Evolutionary conservation across 1,139 yeast species (phyloP).

Genomic region (Chernovozyma sophiae-reginae): DNA sequence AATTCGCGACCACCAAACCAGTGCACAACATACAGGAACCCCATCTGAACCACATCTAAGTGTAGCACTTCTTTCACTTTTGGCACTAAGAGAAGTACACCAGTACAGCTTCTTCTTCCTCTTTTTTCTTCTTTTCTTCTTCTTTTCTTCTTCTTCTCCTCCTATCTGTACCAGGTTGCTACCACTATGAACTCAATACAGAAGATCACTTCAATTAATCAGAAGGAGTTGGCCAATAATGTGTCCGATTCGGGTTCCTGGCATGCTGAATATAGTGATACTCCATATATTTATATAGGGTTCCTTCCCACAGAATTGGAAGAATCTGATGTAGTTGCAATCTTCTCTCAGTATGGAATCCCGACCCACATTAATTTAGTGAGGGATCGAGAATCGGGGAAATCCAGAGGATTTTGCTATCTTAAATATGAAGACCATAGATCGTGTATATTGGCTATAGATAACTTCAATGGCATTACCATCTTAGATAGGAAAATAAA

Average conservation of each 20-base stretch:
- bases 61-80: too few relatives aligned
- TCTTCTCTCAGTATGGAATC: slow-evolving; percentile 87
- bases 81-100: too few relatives aligned
- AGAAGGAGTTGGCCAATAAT: slow-evolving; percentile 61
- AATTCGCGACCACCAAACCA: too few relatives aligned
- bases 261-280: slow-evolving; percentile 81
- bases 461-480: slow-evolving; percentile 74
- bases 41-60: too few relatives aligned
- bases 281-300: slow-evolving; percentile 59
- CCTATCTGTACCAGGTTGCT: neutral
- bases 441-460: slow-evolving; percentile 82
- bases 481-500: slow-evolving; percentile 54
- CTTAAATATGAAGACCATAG: slow-evolving; percentile 79
- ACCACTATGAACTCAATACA: slow-evolving; percentile 37
- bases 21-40: too few relatives aligned
- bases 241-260: slow-evolving; percentile 68
- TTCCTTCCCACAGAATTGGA: slow-evolving; percentile 61
- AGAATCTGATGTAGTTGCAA: slow-evolving; percentile 70
- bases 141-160: neutral
- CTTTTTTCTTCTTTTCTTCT: neutral
- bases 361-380: slow-evolving; percentile 75
- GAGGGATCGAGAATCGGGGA: slow-evolving; percentile 66
- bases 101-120: too few relatives aligned
- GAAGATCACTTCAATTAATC: slow-evolving; percentile 59
- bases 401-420: slow-evolving; percentile 75